Base-by-base conservation (phyloP, 257 asterid genomes). In the Primulina tabacum region DNA sequence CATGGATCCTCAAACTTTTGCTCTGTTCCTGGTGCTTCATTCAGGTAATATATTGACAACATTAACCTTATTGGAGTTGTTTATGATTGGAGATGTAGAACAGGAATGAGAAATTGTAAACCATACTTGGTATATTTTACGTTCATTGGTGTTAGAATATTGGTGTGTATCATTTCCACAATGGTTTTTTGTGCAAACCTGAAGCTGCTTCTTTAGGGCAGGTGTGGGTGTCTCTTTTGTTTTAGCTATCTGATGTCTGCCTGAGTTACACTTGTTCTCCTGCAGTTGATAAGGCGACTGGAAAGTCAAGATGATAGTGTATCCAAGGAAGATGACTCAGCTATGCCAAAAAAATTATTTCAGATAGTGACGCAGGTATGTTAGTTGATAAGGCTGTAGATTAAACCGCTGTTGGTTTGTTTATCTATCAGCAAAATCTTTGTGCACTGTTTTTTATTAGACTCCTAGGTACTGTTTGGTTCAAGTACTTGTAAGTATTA, bases 211-310 rank as follows among this genome's bases (percentile, higher is more conserved):
- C 50, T 38, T 10, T 38, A 9, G 50, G 40, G 50, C 9, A 38
- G 16, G 12, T 38, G 50, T 8, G 14, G 12, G 50, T 38, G 12
- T 5, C 14, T 1, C 16, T 8, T 38, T 38, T 38, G 50, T 8
- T 38, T 35, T 2, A 38, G 50, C 61, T 56, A 63, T 60, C 60
- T 74, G 59, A 73, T 60, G 62, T 60, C 33, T 50, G 17, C 76
- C 50, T 76, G 30, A 63, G 78, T 50, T 50, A 16, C 57, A 5
- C 8, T 50, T 50, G 57, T 50, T 66, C 66, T 2, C 70, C 14
- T 81, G 76, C 80, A 94, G 99, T 87, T 94, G 86, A 88, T 91
- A 65, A 86, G 99, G 73, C 89, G 82, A 63, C 85, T 91, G 75
- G 92, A 88, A 68, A 85, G 78, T 76, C 92, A 70, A 69, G 89